phyloP scores from a whole-genome alignment of 2,329 filamentous ascomycete species.

The Phyllosticta citriasiana region DNA sequence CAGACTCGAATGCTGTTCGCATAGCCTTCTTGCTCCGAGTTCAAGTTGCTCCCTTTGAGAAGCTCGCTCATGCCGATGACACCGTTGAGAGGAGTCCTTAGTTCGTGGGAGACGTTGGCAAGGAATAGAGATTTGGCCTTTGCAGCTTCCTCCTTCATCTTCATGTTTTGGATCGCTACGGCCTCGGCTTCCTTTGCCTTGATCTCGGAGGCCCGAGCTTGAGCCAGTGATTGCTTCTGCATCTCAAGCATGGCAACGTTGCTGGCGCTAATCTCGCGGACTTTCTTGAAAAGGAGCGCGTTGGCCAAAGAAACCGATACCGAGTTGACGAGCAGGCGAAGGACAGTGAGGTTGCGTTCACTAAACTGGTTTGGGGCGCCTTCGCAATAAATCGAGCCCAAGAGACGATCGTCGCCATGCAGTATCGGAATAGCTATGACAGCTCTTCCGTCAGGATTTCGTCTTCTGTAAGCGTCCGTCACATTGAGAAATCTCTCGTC shows the following conservation, averaged over 20 bases:
- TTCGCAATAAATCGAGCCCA: conserved; percentile 69
- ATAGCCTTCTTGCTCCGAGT: conserved; percentile 50
- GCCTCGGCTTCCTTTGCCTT: conserved; percentile 70
- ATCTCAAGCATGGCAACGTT: conserved; percentile 70
- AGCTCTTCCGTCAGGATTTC: conserved; percentile 60
- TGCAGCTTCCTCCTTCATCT: conserved; percentile 72
- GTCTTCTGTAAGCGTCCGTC: conserved; percentile 55
- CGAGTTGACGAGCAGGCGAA: conserved; percentile 64
- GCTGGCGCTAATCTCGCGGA: conserved; percentile 68
- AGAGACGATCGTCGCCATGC: conserved; percentile 58
- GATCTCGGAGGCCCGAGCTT: conserved; percentile 62
- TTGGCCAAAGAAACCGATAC: conserved; percentile 58
- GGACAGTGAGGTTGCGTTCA: conserved; percentile 48
- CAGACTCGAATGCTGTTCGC: conserved; percentile 57
- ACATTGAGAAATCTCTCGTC: conserved; percentile 75
- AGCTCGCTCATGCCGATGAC: conserved; percentile 51
- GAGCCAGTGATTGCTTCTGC: conserved; percentile 62
- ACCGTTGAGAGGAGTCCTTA: conserved; percentile 47
- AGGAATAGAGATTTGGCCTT: conserved; percentile 73
- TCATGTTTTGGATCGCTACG: conserved; percentile 67
- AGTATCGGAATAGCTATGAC: conserved; percentile 73
- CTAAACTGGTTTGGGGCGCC: conserved; percentile 67
- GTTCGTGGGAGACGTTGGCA: conserved; percentile 46
- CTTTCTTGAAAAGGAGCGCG: conserved; percentile 53
- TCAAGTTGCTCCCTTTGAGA: conserved; percentile 47